These are phyloP conservation scores for Candida loeiensis DNA, from an alignment of 805 yeast genomes.

Conservation along the genomic window DNA sequence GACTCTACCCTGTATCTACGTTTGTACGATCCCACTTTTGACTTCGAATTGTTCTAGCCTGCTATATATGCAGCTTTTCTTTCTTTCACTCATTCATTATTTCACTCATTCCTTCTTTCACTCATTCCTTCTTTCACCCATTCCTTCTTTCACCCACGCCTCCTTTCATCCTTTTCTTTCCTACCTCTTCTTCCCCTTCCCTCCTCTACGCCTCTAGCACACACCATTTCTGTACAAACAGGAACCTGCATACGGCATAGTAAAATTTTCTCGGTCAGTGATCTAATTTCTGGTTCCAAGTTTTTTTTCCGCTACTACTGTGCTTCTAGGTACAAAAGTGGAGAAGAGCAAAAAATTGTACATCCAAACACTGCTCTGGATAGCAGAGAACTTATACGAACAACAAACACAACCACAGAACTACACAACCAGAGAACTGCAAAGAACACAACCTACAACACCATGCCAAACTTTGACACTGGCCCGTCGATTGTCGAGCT, in stretches of 20 bases:
- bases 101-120: too few relatives aligned
- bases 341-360: constrained; percentile 3
- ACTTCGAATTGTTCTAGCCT: too few relatives aligned
- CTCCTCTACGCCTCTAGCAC: too few relatives aligned
- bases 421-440: neutral
- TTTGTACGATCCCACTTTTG: too few relatives aligned
- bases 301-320: neutral
- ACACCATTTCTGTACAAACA: neutral
- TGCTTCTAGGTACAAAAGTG: neutral
- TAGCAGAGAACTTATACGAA: neutral
- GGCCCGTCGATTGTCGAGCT: constrained; percentile 41
- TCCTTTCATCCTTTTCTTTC: too few relatives aligned
- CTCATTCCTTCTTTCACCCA: too few relatives aligned
- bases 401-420: neutral
- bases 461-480: constrained; percentile 13
- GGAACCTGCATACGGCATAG: neutral
- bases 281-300: neutral
- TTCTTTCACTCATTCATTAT: too few relatives aligned
- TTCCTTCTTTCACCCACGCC: too few relatives aligned
- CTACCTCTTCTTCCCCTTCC: too few relatives aligned
- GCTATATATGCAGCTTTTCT: too few relatives aligned
- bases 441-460: neutral
- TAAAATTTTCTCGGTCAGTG: neutral
- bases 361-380: neutral
- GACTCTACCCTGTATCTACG: too few relatives aligned